Evolutionary conservation across 345 rosid species (phyloP).

Genomic region (Eucalyptus fibrosa): DNA sequence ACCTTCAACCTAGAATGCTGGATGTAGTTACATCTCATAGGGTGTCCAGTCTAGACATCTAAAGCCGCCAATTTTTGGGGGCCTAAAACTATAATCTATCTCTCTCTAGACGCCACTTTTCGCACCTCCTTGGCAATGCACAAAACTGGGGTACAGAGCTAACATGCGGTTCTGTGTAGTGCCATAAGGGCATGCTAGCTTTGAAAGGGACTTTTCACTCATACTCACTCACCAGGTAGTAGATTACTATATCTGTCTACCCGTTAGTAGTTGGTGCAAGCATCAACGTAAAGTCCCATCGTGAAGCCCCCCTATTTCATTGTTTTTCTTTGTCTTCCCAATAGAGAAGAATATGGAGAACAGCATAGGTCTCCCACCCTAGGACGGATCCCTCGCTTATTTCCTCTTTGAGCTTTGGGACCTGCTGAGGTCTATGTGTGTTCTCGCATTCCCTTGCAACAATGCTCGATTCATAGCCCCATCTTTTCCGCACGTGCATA

Average conservation of each 20-base stretch:
- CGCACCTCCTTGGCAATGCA: background rate
- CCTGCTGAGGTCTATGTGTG: background rate
- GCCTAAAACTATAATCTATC: background rate
- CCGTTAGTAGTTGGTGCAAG: fast-evolving
- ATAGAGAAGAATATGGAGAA: fast-evolving
- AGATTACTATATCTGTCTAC: no score
- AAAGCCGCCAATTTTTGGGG: background rate
- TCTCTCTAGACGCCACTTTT: background rate
- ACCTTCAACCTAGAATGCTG: background rate
- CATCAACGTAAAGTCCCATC: fast-evolving
- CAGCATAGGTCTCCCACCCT: fast-evolving
- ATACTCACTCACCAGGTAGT: fast-evolving
- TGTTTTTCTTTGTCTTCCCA: no score
- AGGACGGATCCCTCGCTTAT: no score
- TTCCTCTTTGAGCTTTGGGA: no score
- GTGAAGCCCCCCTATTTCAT: no score
- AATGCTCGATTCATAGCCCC: background rate
- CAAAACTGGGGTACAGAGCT: no score
- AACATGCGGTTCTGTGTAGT: no score
- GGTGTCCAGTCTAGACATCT: background rate
- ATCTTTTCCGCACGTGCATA: background rate
- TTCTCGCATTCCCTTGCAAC: background rate
- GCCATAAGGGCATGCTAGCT: no score
- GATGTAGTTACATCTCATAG: background rate
- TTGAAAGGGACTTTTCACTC: no score